These are phyloP conservation scores for Pythium diclinum DNA, from an alignment of 352 stramenopile genomes.

Conservation along the genomic window DNA sequence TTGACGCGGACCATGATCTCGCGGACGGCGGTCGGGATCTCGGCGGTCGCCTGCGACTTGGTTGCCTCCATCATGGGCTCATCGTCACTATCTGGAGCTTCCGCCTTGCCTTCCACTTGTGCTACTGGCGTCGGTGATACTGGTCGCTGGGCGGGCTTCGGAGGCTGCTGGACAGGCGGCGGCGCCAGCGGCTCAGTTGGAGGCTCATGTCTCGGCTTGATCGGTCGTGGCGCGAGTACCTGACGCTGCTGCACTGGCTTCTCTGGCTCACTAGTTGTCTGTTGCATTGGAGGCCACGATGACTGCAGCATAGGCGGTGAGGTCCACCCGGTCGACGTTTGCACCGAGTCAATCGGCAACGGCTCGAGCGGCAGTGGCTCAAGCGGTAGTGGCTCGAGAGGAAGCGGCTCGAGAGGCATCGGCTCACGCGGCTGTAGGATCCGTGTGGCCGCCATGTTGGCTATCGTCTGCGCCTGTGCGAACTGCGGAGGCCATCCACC, in stretches of 20 bases:
- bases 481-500: conserved; percentile 1
- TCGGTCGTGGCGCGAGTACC: not conserved
- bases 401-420: not conserved
- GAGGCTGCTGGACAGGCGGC: not conserved
- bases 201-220: not conserved
- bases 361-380: not conserved
- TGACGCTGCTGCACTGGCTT: not conserved
- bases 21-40: conserved; percentile 18
- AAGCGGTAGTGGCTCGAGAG: not conserved
- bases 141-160: not conserved
- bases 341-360: not conserved
- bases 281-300: not conserved
- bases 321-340: not conserved
- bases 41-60: not conserved
- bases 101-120: not conserved
- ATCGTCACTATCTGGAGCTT: not conserved
- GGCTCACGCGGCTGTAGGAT: not conserved
- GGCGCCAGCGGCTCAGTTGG: not conserved
- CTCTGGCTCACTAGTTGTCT: not conserved
- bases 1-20: conserved; percentile 25
- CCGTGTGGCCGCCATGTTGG: not conserved
- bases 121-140: not conserved
- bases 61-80: not conserved
- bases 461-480: not conserved
- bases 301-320: not conserved